Percentiles rank a stretch among this genome's conserved stretches.
Evolutionary conservation across 106 monocot genomes (phyloP).

Genomic region (Acorus gramineus): DNA sequence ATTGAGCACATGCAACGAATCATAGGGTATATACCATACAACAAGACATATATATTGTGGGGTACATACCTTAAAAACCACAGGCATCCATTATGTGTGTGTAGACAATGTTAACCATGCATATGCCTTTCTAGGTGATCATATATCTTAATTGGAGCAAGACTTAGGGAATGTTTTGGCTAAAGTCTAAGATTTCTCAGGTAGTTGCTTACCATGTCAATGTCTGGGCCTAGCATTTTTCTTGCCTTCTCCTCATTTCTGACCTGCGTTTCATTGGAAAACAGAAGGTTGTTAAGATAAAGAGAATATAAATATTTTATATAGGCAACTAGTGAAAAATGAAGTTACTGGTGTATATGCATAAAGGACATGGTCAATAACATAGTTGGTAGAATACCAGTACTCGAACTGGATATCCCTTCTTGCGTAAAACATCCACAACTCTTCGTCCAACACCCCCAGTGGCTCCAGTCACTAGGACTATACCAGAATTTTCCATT

Average conservation of each 20-base stretch:
- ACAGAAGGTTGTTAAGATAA: neutral
- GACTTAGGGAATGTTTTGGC: no score
- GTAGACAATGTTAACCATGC: no score
- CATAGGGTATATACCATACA: no score
- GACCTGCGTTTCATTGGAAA: conserved; percentile 34
- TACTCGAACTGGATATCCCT: conserved; percentile 63
- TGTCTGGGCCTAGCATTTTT: conserved; percentile 70
- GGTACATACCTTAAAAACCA: no score
- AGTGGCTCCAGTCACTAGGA: conserved; percentile 86
- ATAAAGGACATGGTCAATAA: no score
- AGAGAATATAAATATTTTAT: neutral
- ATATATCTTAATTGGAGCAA: no score
- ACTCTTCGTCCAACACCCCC: conserved; percentile 96
- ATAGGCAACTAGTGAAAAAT: neutral
- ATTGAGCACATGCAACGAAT: no score
- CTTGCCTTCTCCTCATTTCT: conserved; percentile 91
- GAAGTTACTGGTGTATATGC: no score
- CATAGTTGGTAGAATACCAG: conserved; percentile 38
- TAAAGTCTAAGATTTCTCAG: no score
- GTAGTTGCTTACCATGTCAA: conserved; percentile 61
- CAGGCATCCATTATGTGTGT: no score
- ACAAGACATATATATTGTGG: no score
- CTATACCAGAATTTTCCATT: conserved; percentile 58
- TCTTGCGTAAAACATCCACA: conserved; percentile 59
- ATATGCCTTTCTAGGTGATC: no score